phyloP scores from a whole-genome alignment of 1,284 basidiomycete species.

The Microbotryum scabiosae region DNA sequence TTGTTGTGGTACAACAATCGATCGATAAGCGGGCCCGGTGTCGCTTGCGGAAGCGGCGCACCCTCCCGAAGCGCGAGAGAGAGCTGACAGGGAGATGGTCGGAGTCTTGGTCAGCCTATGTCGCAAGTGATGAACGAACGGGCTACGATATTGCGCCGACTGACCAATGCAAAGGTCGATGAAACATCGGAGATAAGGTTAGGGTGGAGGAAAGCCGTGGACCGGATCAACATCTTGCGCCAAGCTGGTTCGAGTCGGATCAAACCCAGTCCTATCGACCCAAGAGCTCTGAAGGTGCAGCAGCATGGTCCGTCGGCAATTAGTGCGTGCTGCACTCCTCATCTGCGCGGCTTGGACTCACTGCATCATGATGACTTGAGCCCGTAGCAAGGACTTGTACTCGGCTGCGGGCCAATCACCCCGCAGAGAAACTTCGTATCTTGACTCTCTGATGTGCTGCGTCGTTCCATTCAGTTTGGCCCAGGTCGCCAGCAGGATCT shows the following conservation, averaged over 20 bases:
- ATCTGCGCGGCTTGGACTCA: too few relatives aligned
- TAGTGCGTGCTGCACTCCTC: too few relatives aligned
- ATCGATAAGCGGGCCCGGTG: conserved; percentile 25
- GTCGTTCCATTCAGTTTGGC: conserved; percentile 18
- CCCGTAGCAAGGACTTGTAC: conserved; percentile 7
- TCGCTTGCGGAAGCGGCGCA: conserved; percentile 14
- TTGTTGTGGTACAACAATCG: conserved; percentile 26
- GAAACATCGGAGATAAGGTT: conserved; percentile 24
- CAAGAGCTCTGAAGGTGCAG: conserved; percentile 1
- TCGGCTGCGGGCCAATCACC: conserved; percentile 23
- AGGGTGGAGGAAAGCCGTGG: conserved; percentile 24
- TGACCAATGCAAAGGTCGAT: conserved; percentile 18
- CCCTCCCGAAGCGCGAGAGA: conserved; percentile 22
- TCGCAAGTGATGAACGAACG: not conserved
- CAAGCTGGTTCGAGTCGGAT: conserved; percentile 15
- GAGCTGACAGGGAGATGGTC: conserved; percentile 4
- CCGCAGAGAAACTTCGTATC: conserved; percentile 12
- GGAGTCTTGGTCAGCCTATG: not conserved
- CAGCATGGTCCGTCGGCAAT: too few relatives aligned
- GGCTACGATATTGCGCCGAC: not conserved
- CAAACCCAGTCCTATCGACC: conserved; percentile 10
- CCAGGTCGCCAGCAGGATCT: conserved; percentile 15
- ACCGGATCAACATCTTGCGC: conserved; percentile 10
- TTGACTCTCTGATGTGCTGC: conserved; percentile 4
- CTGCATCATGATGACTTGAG: conserved; percentile 18